A percentile compares a stretch with the other conserved stretches of the same genome.
Evolutionary conservation across 2,329 filamentous ascomycete genomes (phyloP).

Genomic region (Penicillium concentricum): DNA sequence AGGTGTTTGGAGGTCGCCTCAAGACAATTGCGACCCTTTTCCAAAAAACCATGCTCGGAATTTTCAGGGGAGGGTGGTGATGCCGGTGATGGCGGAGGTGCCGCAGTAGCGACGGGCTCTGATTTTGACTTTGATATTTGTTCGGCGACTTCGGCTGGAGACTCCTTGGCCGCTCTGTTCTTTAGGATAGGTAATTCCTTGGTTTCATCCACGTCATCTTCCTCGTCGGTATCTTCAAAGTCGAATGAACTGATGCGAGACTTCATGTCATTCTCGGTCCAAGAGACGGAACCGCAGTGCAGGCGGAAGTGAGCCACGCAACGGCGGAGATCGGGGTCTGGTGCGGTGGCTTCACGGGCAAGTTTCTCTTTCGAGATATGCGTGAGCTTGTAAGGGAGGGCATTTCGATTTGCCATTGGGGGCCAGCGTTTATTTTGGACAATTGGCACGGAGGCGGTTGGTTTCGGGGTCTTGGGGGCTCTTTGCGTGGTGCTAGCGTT

Average conservation of each 20-base stretch:
- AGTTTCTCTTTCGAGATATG: slow-evolving; percentile 38
- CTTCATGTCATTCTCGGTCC: slow-evolving; percentile 37
- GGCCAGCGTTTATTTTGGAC: slow-evolving; percentile 34
- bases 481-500: slow-evolving; percentile 23
- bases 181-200: slow-evolving; percentile 3
- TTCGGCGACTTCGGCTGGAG: slow-evolving; percentile 11
- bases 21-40: slow-evolving; percentile 29
- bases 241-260: slow-evolving; percentile 38
- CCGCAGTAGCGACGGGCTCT: slow-evolving; percentile 1
- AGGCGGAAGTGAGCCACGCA: slow-evolving; percentile 37
- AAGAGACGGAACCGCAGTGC: slow-evolving; percentile 34
- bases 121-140: slow-evolving; percentile 1
- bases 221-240: slow-evolving; percentile 33
- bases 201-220: slow-evolving; percentile 26
- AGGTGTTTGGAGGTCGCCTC: slow-evolving; percentile 30
- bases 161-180: slow-evolving; percentile 2
- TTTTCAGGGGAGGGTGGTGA: slow-evolving; percentile 4
- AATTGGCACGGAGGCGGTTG: slow-evolving; percentile 24
- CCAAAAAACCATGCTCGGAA: slow-evolving; percentile 21
- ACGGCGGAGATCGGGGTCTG: slow-evolving; percentile 36
- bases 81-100: not conserved
- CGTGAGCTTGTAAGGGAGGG: slow-evolving; percentile 37
- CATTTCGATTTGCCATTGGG: slow-evolving; percentile 36
- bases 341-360: slow-evolving; percentile 35
- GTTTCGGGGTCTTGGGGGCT: slow-evolving; percentile 20